phyloP scores from a whole-genome alignment of 768 basidiomycete species.

The Kwoniella europaea region DNA sequence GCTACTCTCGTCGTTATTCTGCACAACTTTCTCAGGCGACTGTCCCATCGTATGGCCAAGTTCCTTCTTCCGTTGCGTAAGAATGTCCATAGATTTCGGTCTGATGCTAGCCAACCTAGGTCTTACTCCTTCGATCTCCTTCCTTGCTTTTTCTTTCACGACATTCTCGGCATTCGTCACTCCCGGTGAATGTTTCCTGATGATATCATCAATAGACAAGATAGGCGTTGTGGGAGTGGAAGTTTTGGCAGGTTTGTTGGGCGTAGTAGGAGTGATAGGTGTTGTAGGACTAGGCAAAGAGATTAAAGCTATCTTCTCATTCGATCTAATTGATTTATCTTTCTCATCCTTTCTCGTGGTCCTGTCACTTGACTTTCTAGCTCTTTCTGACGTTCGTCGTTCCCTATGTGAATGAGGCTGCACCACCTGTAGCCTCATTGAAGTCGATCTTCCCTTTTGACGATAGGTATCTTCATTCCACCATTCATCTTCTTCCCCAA shows the following conservation, averaged over 20 bases:
- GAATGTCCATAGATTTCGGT: background rate
- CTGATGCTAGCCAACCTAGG: constrained; percentile 1
- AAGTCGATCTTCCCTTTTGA: background rate
- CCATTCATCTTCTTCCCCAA: background rate
- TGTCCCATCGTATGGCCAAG: background rate
- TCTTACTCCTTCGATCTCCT: constrained; percentile 23
- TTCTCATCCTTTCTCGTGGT: background rate
- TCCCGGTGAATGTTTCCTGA: constrained; percentile 38
- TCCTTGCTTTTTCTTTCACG: constrained; percentile 31
- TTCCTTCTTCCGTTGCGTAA: background rate
- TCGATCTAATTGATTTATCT: background rate
- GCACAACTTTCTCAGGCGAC: background rate
- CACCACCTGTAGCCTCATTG: background rate
- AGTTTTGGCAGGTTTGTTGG: constrained; percentile 14
- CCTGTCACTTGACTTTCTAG: background rate
- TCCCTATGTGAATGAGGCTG: background rate
- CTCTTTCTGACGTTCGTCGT: background rate
- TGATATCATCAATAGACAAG: constrained; percentile 54
- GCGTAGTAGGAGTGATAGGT: background rate
- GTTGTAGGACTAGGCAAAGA: constrained; percentile 8
- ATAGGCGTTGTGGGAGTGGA: constrained; percentile 20
- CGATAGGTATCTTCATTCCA: background rate
- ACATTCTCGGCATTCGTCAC: constrained; percentile 19
- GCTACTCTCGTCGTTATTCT: background rate
- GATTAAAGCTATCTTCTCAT: background rate